These are phyloP conservation scores for Amphirosellinia nigrospora DNA, from an alignment of 495 filamentous ascomycete species.

Conservation along the genomic window DNA sequence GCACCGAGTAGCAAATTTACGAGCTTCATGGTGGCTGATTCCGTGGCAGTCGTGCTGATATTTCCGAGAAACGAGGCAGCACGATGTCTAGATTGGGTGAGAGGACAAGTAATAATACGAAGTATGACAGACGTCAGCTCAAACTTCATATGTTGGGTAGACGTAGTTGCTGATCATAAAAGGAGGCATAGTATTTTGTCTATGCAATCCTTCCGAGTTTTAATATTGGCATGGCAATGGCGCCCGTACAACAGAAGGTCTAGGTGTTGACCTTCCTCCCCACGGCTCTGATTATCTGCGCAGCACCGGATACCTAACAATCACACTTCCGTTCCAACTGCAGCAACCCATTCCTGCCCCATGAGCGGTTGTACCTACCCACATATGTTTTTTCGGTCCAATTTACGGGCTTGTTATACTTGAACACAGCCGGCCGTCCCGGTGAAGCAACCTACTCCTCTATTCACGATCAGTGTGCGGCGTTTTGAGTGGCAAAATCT, in stretches of 20 bases:
- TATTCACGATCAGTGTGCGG: not conserved
- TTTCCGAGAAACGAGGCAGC: not conserved
- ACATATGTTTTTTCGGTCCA: not conserved
- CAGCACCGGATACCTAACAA: not conserved
- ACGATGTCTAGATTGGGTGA: not conserved
- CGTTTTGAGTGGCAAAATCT: not conserved
- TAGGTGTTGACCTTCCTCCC: not conserved
- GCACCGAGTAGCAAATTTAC: conserved; percentile 2
- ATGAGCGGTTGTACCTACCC: not conserved
- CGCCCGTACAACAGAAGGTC: not conserved
- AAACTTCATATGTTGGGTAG: not conserved
- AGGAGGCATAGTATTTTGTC: not conserved
- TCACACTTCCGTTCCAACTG: not conserved
- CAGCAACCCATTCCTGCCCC: not conserved
- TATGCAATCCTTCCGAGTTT: not conserved
- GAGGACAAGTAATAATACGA: conserved; percentile 5
- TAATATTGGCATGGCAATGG: not conserved
- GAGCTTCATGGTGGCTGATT: conserved; percentile 27
- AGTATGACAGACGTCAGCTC: not conserved
- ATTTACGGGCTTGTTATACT: not conserved
- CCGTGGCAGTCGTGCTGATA: not conserved
- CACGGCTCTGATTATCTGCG: not conserved
- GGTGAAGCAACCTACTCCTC: not conserved
- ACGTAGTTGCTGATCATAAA: not conserved
- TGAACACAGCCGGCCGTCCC: not conserved